These are phyloP conservation scores for Rhynchospora tenuis DNA, from an alignment of 176 grass and related monocot species.

Conservation along the genomic window DNA sequence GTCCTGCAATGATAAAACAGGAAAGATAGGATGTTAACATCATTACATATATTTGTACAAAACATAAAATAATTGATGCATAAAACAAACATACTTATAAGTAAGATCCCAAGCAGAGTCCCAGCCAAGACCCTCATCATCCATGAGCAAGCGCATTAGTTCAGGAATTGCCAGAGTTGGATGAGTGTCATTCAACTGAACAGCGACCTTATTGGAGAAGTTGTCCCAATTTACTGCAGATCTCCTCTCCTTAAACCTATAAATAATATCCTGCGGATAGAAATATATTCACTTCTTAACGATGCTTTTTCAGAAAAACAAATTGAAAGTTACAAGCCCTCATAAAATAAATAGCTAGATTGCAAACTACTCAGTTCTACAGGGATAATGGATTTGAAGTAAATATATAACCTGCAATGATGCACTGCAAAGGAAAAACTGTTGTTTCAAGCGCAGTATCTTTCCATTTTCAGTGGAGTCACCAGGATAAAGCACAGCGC, in stretches of 20 bases:
- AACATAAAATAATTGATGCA: not conserved
- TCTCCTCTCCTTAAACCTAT: conserved; percentile 56
- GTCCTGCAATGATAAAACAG: conserved; percentile 28
- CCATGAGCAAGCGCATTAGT: conserved; percentile 41
- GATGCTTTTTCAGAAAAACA: not conserved
- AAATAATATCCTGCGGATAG: conserved; percentile 52
- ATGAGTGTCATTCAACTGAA: conserved; percentile 57
- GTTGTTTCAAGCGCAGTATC: conserved; percentile 86
- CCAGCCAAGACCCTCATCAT: conserved; percentile 41
- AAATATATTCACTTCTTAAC: conserved; percentile 7
- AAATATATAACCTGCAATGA: conserved; percentile 73
- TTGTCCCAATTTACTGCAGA: conserved; percentile 27
- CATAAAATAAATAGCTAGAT: not conserved
- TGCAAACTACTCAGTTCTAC: not conserved
- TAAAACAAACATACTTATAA: conserved; percentile 26
- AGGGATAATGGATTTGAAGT: not conserved
- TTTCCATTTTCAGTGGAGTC: conserved; percentile 95
- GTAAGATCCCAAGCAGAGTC: conserved; percentile 46
- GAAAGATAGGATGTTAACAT: not conserved
- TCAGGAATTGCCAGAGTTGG: conserved; percentile 58
- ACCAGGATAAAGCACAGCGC: conserved; percentile 88
- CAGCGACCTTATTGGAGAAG: conserved; percentile 50
- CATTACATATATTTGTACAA: not conserved
- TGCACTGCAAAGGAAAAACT: conserved; percentile 99
- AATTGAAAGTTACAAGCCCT: not conserved